phyloP scores from a whole-genome alignment of 192 early-diverging fungal species.

The Coemansia sp. region DNA sequence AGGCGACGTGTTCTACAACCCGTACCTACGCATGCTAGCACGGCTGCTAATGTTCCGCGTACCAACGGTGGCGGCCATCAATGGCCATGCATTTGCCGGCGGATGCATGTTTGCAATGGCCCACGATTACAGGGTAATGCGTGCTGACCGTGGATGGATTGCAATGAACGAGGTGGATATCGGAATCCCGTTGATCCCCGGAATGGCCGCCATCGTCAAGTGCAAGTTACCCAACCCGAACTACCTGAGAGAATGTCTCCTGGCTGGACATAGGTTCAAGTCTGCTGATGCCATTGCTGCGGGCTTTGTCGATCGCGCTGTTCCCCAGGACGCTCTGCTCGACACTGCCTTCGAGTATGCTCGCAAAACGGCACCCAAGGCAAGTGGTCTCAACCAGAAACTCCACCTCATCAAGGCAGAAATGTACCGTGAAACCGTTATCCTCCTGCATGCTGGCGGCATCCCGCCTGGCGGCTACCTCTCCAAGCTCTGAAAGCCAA shows the following conservation, averaged over 20 bases:
- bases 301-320: conserved; percentile 62
- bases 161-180: conserved; percentile 81
- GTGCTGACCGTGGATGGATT: conserved; percentile 70
- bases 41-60: conserved; percentile 65
- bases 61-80: conserved; percentile 74
- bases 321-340: conserved; percentile 53
- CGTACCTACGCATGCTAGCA: conserved; percentile 59
- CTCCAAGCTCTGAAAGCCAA: conserved; percentile 40
- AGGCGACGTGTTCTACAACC: conserved; percentile 48
- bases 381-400: conserved; percentile 55
- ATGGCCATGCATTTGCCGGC: conserved; percentile 82
- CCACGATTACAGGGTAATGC: conserved; percentile 73
- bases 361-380: conserved; percentile 57
- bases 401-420: conserved; percentile 66
- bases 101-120: conserved; percentile 63
- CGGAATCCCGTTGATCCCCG: conserved; percentile 62
- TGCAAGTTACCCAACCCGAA: conserved; percentile 60
- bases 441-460: conserved; percentile 31
- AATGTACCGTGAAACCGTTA: conserved; percentile 61
- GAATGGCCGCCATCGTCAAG: conserved; percentile 68
- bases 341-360: conserved; percentile 59
- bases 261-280: conserved; percentile 62
- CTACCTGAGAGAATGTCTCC: conserved; percentile 62
- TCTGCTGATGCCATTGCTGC: conserved; percentile 61
- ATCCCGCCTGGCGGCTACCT: conserved; percentile 36